Base-by-base conservation (phyloP, 768 basidiomycete genomes). In the Pleurotus ostreatus region DNA sequence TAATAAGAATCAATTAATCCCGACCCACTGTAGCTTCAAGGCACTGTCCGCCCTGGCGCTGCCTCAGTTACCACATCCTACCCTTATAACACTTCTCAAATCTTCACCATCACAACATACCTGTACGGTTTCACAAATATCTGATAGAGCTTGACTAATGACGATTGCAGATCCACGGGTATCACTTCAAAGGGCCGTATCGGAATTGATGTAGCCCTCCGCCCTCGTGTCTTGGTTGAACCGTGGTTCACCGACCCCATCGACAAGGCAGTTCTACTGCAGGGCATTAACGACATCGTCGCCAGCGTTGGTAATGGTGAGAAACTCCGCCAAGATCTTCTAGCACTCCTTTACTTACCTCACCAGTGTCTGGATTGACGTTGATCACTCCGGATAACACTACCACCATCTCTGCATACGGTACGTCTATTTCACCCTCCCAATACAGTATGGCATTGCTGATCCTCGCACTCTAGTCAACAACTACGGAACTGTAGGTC, bases 81-180 rank as follows among this genome's bases (percentile, higher is more conserved):
- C 60, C 72, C 83, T 2, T 86, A 77, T 65, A 84, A 85, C 59
- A 68, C 69, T 25, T 78, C 75, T 63, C 71, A 79, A 64, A 78
- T 83, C 53, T 83, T 84, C 69, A 83, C 83, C 0, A 84, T 86
- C 68, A 86, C 84, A 0, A 65, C 78, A 4, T 85, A 85, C 62
- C 67, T 86, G 78, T 81, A 30, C 26, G 26, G 4, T 30, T 30
- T 30, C 26, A 30, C 26, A 30, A 30, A 30, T 6, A 30, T 48
- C 16, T 16, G 12, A 22, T 22, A 20, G 11, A 12, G 52, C 48
- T 49, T 23, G n/a, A 23, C 37, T 47, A 46, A 51, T 57, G 52
- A 43, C 30, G 56, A 25, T 16, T 47, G 2, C 57, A 81, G 80
- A n/a, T 84, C 84, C 2, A 75, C 75, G 12, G 83, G 83, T 47